Percentiles rank a stretch among this genome's conserved stretches.
These are phyloP conservation scores for Paecilomyces variotii DNA, from an alignment of 2,329 filamentous ascomycete genomes.

Conservation along the genomic window DNA sequence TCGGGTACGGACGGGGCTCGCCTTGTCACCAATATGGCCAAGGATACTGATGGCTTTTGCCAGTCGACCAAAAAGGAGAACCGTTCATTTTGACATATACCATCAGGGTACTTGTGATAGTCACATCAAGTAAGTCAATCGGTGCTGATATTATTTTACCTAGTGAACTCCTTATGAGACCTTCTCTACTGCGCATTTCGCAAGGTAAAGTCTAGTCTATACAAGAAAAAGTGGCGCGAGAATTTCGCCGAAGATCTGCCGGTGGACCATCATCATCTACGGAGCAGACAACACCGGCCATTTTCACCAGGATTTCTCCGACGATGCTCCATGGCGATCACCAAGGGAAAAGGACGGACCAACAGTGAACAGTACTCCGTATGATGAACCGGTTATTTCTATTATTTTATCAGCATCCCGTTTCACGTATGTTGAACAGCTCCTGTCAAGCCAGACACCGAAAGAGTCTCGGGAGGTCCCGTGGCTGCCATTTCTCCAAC, in stretches of 20 bases:
- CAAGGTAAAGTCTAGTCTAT: neutral
- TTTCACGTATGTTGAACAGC: neutral
- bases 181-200: neutral
- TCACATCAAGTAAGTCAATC: no score
- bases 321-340: neutral
- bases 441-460: neutral
- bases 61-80: no score
- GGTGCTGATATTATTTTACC: no score
- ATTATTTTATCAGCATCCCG: neutral
- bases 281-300: neutral
- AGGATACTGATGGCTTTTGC: no score
- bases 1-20: no score
- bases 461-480: neutral
- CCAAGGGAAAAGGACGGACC: neutral
- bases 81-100: no score
- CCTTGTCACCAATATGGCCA: no score
- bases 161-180: no score
- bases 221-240: neutral
- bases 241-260: neutral
- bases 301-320: neutral
- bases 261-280: neutral
- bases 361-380: no score
- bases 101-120: no score
- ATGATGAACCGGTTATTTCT: neutral
- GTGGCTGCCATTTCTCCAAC: neutral